phyloP scores from a whole-genome alignment of 2,329 filamentous ascomycete genomes.

The Nothomitra cinnamomea region DNA sequence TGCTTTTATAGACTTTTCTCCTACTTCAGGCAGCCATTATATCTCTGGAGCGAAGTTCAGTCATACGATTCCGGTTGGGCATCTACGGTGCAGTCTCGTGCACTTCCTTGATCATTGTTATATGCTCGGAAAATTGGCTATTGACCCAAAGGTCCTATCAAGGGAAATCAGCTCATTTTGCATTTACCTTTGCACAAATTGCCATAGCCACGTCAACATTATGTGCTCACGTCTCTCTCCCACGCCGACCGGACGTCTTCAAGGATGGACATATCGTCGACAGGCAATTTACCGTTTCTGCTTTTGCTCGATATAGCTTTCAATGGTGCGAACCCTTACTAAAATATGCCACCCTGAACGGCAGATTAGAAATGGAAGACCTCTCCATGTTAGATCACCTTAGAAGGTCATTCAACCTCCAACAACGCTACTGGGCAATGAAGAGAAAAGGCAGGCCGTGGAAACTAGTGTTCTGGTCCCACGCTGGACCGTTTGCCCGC shows the following conservation, averaged over 20 bases:
- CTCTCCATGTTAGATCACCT: constrained; percentile 42
- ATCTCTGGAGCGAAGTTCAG: constrained; percentile 3
- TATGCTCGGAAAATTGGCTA: constrained; percentile 3
- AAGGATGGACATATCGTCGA: constrained; percentile 44
- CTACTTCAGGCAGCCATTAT: constrained; percentile 2
- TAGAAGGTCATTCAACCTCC: constrained; percentile 31
- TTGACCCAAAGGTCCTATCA: neutral
- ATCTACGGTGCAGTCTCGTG: constrained; percentile 5
- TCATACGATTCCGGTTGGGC: constrained; percentile 4
- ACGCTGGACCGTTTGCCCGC: constrained; percentile 35
- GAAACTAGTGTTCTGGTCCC: constrained; percentile 40
- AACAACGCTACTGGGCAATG: constrained; percentile 30
- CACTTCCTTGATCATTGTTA: neutral
- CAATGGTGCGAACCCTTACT: constrained; percentile 44
- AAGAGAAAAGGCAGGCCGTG: constrained; percentile 32
- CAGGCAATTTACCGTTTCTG: constrained; percentile 41
- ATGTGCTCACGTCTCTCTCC: constrained; percentile 36
- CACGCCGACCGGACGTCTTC: constrained; percentile 51
- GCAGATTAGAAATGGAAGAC: constrained; percentile 42
- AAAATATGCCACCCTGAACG: constrained; percentile 34
- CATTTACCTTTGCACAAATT: neutral
- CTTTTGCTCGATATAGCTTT: constrained; percentile 46
- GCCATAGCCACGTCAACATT: constrained; percentile 24
- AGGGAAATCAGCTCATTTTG: neutral
- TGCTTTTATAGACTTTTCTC: neutral